A percentile compares a stretch with the other conserved stretches of the same genome.
Evolutionary conservation across 2,329 filamentous ascomycete genomes (phyloP).

Genomic region (Neocucurbitaria cava): DNA sequence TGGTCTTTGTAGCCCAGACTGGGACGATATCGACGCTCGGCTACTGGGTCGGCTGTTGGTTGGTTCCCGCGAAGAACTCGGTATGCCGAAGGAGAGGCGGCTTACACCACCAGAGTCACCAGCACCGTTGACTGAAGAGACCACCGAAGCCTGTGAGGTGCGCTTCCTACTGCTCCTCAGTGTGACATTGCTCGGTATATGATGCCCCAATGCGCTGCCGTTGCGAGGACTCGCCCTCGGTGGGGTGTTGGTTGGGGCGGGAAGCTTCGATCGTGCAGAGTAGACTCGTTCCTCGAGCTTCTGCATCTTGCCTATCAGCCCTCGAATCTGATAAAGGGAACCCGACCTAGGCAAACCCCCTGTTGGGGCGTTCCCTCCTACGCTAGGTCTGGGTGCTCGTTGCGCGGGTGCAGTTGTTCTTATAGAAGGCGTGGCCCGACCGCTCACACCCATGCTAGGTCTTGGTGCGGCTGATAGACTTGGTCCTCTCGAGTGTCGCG

Average conservation of each 20-base stretch:
- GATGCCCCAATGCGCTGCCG: slow-evolving; percentile 56
- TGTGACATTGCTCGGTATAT: slow-evolving; percentile 63
- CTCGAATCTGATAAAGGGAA: slow-evolving; percentile 91
- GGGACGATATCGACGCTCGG: slow-evolving; percentile 59
- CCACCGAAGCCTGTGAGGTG: slow-evolving; percentile 61
- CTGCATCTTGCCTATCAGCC: slow-evolving; percentile 95
- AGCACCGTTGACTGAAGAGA: slow-evolving; percentile 39
- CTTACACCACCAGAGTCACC: slow-evolving; percentile 46
- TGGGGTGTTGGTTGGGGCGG: slow-evolving; percentile 78
- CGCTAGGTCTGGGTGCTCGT: slow-evolving; percentile 52
- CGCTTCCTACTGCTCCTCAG: slow-evolving; percentile 73
- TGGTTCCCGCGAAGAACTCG: slow-evolving; percentile 35
- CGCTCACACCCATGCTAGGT: slow-evolving; percentile 32
- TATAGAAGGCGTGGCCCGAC: slow-evolving; percentile 55
- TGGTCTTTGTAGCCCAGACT: slow-evolving; percentile 48
- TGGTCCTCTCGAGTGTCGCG: slow-evolving; percentile 62
- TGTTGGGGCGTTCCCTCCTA: slow-evolving; percentile 58
- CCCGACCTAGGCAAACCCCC: slow-evolving; percentile 63
- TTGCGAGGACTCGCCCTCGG: slow-evolving; percentile 79
- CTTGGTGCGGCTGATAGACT: slow-evolving; percentile 62
- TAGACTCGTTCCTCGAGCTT: slow-evolving; percentile 93
- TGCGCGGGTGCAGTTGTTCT: slow-evolving; percentile 40
- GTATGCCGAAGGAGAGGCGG: slow-evolving; percentile 59
- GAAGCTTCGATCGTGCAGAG: slow-evolving; percentile 87
- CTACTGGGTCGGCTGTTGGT: slow-evolving; percentile 72